Percentiles rank a stretch among this genome's conserved stretches.
Conservation (phyloP, 768 basidiomycete genomes). For the Calocera cornea region DNA sequence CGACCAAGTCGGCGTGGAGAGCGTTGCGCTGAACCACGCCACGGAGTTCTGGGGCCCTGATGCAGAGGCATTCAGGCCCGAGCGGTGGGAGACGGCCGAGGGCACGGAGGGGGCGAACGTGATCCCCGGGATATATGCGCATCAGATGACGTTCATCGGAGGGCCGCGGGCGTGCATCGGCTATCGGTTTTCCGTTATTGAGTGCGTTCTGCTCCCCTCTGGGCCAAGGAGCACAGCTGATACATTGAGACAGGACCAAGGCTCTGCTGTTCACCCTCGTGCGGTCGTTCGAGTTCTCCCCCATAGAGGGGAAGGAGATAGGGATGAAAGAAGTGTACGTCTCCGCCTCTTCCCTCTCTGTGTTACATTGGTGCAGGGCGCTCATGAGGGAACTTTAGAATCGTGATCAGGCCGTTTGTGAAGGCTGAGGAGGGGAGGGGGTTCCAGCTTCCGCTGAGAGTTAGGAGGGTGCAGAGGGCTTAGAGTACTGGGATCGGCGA, state of each 20-base stretch:
- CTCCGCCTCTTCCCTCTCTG: not conserved
- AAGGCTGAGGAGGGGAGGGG: no score
- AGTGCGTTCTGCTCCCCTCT: not conserved
- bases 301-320: not conserved
- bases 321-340: conserved; percentile 1
- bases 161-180: conserved; percentile 51
- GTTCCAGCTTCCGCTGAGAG: no score
- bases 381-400: not conserved
- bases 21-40: conserved; percentile 46
- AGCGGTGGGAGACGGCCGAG: conserved; percentile 40
- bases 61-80: conserved; percentile 47
- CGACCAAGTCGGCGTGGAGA: conserved; percentile 46
- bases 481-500: no score
- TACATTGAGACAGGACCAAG: not conserved
- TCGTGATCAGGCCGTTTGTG: conserved; percentile 1
- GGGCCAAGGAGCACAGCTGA: not conserved
- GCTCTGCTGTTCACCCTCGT: conserved; percentile 7
- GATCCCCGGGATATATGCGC: conserved; percentile 41
- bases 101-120: conserved; percentile 27
- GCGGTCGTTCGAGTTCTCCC: conserved; percentile 4
- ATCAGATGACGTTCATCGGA: conserved; percentile 40
- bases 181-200: conserved; percentile 25
- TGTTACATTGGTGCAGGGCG: not conserved
- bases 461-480: no score
- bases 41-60: conserved; percentile 49